phyloP scores from a whole-genome alignment of 768 basidiomycete genomes.

The Mycena haematopus region DNA sequence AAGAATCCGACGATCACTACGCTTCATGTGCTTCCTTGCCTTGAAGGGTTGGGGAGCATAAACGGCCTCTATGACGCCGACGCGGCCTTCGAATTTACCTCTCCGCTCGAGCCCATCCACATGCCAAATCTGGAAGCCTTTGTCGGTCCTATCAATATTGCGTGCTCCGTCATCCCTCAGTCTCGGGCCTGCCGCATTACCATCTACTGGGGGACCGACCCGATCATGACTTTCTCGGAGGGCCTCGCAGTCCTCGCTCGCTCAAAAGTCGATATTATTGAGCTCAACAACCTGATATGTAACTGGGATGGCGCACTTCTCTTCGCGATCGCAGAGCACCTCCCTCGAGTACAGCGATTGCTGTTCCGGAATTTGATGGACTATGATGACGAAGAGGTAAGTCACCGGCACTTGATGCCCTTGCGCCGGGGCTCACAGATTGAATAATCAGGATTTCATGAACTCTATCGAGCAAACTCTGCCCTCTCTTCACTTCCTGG shows the following conservation, averaged over 20 bases:
- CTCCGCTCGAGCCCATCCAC: not conserved
- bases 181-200: not conserved
- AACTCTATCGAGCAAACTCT: not conserved
- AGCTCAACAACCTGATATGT: not conserved
- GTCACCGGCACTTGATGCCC: not conserved
- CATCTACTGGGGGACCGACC: constrained; percentile 5
- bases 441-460: not conserved
- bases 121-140: constrained; percentile 11
- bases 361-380: not conserved
- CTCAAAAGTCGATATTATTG: not conserved
- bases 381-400: constrained; percentile 5
- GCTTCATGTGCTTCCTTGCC: not conserved
- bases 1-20: not conserved
- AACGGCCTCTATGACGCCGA: not conserved
- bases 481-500: not conserved
- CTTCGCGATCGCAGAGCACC: not conserved
- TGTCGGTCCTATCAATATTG: constrained; percentile 1
- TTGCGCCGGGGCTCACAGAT: not conserved
- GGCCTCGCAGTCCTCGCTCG: not conserved
- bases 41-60: not conserved
- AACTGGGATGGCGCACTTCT: constrained; percentile 8
- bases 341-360: not conserved
- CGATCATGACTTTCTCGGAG: not conserved
- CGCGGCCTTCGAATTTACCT: not conserved
- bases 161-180: constrained; percentile 5